A percentile compares a stretch with the other conserved stretches of the same genome.
Evolutionary conservation across 805 yeast species (phyloP).

Genomic region (Saturnispora diversa): DNA sequence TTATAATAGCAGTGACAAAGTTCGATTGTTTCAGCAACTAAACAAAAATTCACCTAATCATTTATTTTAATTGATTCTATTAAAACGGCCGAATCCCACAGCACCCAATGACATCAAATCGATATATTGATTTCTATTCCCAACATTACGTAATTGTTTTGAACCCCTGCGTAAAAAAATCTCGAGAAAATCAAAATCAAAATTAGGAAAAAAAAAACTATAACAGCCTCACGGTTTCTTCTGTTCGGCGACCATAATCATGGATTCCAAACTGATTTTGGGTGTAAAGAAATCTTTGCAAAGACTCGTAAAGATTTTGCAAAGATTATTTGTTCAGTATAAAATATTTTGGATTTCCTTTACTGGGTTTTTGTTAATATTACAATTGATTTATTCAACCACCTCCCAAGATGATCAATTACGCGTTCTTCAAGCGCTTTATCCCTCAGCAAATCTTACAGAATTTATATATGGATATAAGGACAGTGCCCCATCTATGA

Average conservation of each 20-base stretch:
- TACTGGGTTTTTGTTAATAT: not conserved
- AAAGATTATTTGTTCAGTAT: not conserved
- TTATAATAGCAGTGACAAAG: not conserved
- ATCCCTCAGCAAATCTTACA: slow-evolving; percentile 14
- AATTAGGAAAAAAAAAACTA: no score
- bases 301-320: not conserved
- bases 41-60: no score
- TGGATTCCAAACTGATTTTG: not conserved
- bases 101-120: no score
- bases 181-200: no score
- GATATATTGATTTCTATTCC: no score
- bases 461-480: slow-evolving; percentile 2
- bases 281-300: slow-evolving; percentile 1
- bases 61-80: no score
- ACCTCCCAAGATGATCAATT: slow-evolving; percentile 10
- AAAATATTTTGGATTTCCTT: slow-evolving; percentile 4
- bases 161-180: no score
- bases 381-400: slow-evolving; percentile 8
- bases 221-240: no score
- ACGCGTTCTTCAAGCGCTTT: slow-evolving; percentile 8
- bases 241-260: not conserved
- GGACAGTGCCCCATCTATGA: slow-evolving; percentile 19
- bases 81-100: no score
- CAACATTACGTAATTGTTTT: no score
- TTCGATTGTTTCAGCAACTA: no score